Evolutionary conservation across 768 basidiomycete genomes (phyloP).

Genomic region (Mycena crocata): DNA sequence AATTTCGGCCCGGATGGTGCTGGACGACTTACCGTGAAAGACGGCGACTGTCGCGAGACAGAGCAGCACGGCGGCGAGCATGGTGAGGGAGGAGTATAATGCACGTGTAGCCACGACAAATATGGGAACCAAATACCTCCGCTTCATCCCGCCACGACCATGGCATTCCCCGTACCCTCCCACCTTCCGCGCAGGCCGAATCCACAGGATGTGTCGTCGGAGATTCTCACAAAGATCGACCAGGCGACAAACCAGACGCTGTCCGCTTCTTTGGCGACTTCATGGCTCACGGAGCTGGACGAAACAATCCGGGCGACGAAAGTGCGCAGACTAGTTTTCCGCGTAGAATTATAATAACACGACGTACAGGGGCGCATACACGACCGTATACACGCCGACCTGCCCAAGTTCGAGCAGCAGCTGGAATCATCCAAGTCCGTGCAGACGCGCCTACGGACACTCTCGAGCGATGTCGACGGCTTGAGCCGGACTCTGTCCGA

Average conservation of each 20-base stretch:
- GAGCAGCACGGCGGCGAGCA: conserved; percentile 62
- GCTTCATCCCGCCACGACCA: conserved; percentile 41
- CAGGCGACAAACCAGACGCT: conserved; percentile 68
- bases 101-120: conserved; percentile 4
- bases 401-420: conserved; percentile 74
- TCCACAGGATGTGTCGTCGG: conserved; percentile 75
- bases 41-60: conserved; percentile 58
- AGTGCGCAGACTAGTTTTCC: conserved; percentile 51
- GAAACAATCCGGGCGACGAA: conserved; percentile 77
- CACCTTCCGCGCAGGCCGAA: conserved; percentile 76
- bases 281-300: conserved; percentile 82
- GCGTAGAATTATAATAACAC: conserved; percentile 4
- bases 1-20: conserved; percentile 20
- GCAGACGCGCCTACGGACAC: conserved; percentile 64
- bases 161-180: conserved; percentile 81
- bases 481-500: conserved; percentile 65
- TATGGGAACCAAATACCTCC: conserved; percentile 18
- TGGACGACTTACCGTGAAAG: conserved; percentile 61
- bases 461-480: conserved; percentile 64
- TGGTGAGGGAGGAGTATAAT: conserved; percentile 33
- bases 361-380: conserved; percentile 69
- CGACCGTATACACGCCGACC: conserved; percentile 75
- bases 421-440: conserved; percentile 71
- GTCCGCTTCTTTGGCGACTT: conserved; percentile 68
- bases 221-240: conserved; percentile 77